Evolutionary conservation across 2,329 filamentous ascomycete genomes (phyloP).

Genomic region (Colletotrichum siamense): DNA sequence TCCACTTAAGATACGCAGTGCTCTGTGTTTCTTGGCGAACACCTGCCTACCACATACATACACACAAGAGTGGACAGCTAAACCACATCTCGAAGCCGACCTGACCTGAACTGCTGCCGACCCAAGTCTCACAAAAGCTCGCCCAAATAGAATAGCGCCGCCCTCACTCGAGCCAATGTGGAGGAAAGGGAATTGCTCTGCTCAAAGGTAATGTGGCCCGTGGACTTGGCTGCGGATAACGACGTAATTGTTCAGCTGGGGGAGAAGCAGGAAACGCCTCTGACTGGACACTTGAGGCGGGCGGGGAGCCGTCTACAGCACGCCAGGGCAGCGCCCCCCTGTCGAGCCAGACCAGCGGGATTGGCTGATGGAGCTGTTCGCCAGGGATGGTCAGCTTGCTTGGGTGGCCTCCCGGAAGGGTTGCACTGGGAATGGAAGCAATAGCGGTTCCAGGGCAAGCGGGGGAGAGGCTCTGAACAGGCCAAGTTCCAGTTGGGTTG

Average conservation of each 20-base stretch:
- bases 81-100: neutral
- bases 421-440: constrained; percentile 18
- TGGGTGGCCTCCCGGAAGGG: constrained; percentile 19
- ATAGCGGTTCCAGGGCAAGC: neutral
- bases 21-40: neutral
- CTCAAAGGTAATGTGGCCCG: neutral
- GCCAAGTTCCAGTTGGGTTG: neutral
- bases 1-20: neutral
- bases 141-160: neutral
- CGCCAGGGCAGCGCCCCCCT: neutral
- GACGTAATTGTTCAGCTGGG: constrained; percentile 20
- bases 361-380: constrained; percentile 14
- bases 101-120: neutral
- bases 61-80: neutral
- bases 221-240: constrained; percentile 19
- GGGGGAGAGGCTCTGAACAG: neutral
- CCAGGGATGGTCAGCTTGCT: constrained; percentile 15
- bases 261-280: neutral
- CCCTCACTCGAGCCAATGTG: neutral
- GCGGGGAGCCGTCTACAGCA: constrained; percentile 12
- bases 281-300: neutral
- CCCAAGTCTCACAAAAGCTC: neutral
- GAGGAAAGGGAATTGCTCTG: constrained; percentile 2
- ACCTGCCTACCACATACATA: neutral
- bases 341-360: constrained; percentile 16